phyloP scores from a whole-genome alignment of 352 stramenopile species.

The Globisporangium megalacanthum region DNA sequence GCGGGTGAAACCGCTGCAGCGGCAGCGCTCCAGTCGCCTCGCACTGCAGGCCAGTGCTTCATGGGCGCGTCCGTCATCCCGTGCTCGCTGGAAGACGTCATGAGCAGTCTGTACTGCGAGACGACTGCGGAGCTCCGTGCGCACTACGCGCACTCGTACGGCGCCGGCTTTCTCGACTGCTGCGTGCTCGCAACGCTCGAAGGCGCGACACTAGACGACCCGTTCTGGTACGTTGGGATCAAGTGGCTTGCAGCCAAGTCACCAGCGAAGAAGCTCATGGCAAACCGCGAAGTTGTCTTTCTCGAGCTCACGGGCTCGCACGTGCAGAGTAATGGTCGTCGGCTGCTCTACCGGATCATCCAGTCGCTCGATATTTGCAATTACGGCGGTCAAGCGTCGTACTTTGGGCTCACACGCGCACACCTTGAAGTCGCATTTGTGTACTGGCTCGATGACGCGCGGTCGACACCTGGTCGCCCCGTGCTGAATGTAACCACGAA shows the following conservation, averaged over 20 bases:
- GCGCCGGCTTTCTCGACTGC: conserved; percentile 51
- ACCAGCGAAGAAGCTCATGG: conserved; percentile 49
- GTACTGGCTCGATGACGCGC: conserved; percentile 52
- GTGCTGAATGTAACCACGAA: conserved; percentile 59
- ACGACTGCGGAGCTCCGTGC: conserved; percentile 45
- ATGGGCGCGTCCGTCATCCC: conserved; percentile 49
- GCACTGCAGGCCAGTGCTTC: conserved; percentile 35
- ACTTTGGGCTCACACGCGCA: conserved; percentile 65
- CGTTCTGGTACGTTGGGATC: conserved; percentile 72
- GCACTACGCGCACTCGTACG: conserved; percentile 35
- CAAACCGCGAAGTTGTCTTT: conserved; percentile 63
- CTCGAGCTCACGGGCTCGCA: conserved; percentile 65
- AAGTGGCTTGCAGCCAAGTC: conserved; percentile 73
- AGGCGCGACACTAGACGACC: conserved; percentile 49
- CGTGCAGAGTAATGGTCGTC: conserved; percentile 33
- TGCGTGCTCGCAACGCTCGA: conserved; percentile 62
- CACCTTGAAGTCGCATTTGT: conserved; percentile 58
- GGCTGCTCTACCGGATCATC: conserved; percentile 57
- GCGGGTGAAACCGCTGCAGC: not conserved
- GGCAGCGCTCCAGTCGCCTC: conserved; percentile 2
- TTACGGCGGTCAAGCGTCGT: conserved; percentile 56
- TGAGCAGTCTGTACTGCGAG: conserved; percentile 55
- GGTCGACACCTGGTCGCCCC: conserved; percentile 5
- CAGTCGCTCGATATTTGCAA: conserved; percentile 54
- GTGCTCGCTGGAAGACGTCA: conserved; percentile 65